A percentile compares a stretch with the other conserved stretches of the same genome.
phyloP scores from a whole-genome alignment of 768 basidiomycete species.

The Phanerochaete carnosa region DNA sequence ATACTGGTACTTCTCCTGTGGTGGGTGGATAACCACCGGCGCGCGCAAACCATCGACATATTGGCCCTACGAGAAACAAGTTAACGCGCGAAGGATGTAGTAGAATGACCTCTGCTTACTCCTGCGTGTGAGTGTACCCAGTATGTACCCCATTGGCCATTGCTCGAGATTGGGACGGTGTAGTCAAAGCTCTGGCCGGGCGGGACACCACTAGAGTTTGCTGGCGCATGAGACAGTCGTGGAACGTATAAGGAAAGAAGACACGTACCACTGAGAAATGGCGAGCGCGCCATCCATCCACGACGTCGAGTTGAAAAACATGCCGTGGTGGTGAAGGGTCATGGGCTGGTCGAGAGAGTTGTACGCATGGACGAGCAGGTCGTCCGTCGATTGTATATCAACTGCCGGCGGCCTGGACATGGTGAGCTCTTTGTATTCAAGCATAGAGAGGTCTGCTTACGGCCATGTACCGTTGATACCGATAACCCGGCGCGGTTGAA shows the following conservation, averaged over 20 bases:
- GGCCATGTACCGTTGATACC: conserved; percentile 95
- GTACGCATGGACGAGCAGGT: conserved; percentile 68
- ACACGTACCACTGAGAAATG: conserved; percentile 76
- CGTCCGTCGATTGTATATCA: conserved; percentile 67
- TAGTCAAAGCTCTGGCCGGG: conserved; percentile 71
- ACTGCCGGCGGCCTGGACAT: conserved; percentile 73
- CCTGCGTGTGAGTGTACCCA: conserved; percentile 73
- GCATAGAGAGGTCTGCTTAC: conserved; percentile 41
- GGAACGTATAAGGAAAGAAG: neutral
- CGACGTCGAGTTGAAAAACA: conserved; percentile 85
- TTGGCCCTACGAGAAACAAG: conserved; percentile 60
- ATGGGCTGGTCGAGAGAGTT: conserved; percentile 69
- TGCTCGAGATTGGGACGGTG: conserved; percentile 62
- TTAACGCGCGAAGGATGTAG: neutral
- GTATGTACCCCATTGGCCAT: conserved; percentile 76
- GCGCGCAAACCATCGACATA: conserved; percentile 93
- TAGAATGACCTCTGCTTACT: conserved; percentile 29
- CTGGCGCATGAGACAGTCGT: neutral
- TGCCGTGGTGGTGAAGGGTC: conserved; percentile 89
- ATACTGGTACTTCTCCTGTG: conserved; percentile 63
- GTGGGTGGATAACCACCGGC: conserved; percentile 74
- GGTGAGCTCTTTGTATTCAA: neutral
- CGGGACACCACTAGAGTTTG: conserved; percentile 63
- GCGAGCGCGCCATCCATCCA: conserved; percentile 89
- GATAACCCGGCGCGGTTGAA: conserved; percentile 70